Evolutionary conservation across 1,284 basidiomycete genomes (phyloP).

Genomic region (Heterobasidion occidentale): DNA sequence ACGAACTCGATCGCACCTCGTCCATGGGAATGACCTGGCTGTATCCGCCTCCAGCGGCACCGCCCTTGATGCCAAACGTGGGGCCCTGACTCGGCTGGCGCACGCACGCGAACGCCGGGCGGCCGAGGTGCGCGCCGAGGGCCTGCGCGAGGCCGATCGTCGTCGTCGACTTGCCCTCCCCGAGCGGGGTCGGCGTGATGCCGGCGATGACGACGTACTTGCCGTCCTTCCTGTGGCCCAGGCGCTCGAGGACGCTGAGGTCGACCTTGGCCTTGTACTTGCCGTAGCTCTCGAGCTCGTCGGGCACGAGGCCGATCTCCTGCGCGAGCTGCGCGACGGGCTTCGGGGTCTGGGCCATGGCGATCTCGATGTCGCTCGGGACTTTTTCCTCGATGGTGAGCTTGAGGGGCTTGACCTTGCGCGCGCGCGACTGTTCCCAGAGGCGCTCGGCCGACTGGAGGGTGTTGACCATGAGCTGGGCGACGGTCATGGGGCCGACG

Average conservation of each 20-base stretch:
- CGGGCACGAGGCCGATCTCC: constrained; percentile 83
- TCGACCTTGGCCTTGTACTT: constrained; percentile 98
- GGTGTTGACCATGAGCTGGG: constrained; percentile 97
- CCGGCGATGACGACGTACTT: constrained; percentile 98
- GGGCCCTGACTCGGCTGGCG: constrained; percentile 98
- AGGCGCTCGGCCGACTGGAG: constrained; percentile 77
- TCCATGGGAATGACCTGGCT: constrained; percentile 99
- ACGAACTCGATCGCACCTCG: constrained; percentile 50
- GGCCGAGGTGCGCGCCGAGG: constrained; percentile 89
- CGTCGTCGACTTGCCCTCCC: constrained; percentile 98
- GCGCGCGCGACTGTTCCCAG: constrained; percentile 60
- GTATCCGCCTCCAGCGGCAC: constrained; percentile 97
- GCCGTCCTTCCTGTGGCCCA: constrained; percentile 83
- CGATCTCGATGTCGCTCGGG: constrained; percentile 94
- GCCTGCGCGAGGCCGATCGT: constrained; percentile 98
- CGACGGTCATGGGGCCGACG: constrained; percentile 99
- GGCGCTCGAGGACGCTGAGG: constrained; percentile 79
- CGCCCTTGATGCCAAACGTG: constrained; percentile 99
- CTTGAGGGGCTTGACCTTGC: constrained; percentile 73
- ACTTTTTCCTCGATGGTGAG: constrained; percentile 80
- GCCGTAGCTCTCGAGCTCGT: constrained; percentile 93
- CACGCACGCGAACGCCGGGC: constrained; percentile 95
- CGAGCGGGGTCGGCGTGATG: constrained; percentile 96
- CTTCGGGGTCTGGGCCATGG: constrained; percentile 93
- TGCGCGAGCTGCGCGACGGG: constrained; percentile 76